Evolutionary conservation across 1,284 basidiomycete genomes (phyloP).

Genomic region (Cryptococcus sp.): DNA sequence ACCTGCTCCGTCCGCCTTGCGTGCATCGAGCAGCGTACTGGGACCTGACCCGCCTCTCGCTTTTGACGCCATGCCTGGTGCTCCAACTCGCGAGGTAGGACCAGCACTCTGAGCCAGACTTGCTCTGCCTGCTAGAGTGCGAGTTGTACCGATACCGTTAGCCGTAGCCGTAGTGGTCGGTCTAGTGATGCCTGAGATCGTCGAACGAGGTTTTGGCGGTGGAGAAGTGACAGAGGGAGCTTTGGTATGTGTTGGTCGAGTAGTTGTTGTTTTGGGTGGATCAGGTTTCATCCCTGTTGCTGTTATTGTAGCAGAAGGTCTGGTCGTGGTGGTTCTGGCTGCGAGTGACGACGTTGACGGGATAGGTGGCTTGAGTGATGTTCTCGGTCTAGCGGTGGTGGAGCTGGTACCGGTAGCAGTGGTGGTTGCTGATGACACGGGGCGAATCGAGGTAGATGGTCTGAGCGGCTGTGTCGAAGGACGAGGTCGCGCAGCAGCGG

Average conservation of each 20-base stretch:
- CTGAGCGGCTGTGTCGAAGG: not conserved
- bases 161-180: slow-evolving; percentile 4
- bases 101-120: slow-evolving; percentile 16
- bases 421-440: not conserved
- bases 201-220: not conserved
- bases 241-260: not conserved
- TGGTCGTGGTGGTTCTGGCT: slow-evolving; percentile 2
- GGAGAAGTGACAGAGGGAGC: not conserved
- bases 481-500: not conserved
- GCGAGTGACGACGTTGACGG: slow-evolving; percentile 6
- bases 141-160: no score
- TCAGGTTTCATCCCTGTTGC: not conserved
- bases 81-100: not conserved
- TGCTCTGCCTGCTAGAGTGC: slow-evolving; percentile 9
- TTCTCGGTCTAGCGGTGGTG: slow-evolving; percentile 1
- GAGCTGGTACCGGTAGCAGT: not conserved
- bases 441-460: not conserved
- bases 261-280: not conserved
- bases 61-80: slow-evolving; percentile 6
- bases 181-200: not conserved
- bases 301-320: not conserved
- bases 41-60: slow-evolving; percentile 12
- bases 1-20: slow-evolving; percentile 12
- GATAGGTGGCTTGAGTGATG: slow-evolving; percentile 15
- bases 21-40: slow-evolving; percentile 4